Evolutionary conservation across 108 stramenopile species (phyloP).

Genomic region (Skeletonema menzelii): DNA sequence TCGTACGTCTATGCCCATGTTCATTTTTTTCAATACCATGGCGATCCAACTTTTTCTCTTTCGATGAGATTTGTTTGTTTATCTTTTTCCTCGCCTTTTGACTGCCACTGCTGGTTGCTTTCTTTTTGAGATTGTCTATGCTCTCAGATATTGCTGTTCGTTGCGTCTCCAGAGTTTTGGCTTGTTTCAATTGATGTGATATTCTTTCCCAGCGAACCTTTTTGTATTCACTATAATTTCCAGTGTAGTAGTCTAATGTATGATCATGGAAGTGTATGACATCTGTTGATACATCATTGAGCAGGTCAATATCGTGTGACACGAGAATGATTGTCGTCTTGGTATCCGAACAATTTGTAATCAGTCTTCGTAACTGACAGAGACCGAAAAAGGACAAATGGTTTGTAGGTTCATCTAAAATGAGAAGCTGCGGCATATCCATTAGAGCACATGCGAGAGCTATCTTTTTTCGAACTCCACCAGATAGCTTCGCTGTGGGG

Average conservation of each 20-base stretch:
- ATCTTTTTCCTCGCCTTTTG: constrained; percentile 56
- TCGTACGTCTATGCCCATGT: constrained; percentile 57
- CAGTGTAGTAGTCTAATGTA: constrained; percentile 86
- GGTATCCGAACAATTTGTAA: constrained; percentile 43
- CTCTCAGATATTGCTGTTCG: constrained; percentile 50
- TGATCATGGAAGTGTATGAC: constrained; percentile 81
- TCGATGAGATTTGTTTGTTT: constrained; percentile 45
- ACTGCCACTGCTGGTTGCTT: constrained; percentile 41
- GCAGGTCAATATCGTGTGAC: constrained; percentile 93
- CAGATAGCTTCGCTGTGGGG: constrained; percentile 47
- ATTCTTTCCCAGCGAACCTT: constrained; percentile 59
- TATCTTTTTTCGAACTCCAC: constrained; percentile 67
- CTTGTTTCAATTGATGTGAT: constrained; percentile 52
- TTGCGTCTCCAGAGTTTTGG: constrained; percentile 66
- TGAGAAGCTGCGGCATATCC: constrained; percentile 45
- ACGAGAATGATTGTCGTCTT: constrained; percentile 85
- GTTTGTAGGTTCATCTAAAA: constrained; percentile 84
- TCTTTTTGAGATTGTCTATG: constrained; percentile 74
- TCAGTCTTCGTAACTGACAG: constrained; percentile 70
- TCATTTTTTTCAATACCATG: constrained; percentile 64
- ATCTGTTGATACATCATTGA: constrained; percentile 90
- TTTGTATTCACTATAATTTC: constrained; percentile 86
- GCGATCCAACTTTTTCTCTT: constrained; percentile 74
- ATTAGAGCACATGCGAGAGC: constrained; percentile 57
- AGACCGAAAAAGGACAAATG: constrained; percentile 88